Evolutionary conservation across 1,139 yeast species (phyloP).

Genomic region (Saccharomycopsis phalli): DNA sequence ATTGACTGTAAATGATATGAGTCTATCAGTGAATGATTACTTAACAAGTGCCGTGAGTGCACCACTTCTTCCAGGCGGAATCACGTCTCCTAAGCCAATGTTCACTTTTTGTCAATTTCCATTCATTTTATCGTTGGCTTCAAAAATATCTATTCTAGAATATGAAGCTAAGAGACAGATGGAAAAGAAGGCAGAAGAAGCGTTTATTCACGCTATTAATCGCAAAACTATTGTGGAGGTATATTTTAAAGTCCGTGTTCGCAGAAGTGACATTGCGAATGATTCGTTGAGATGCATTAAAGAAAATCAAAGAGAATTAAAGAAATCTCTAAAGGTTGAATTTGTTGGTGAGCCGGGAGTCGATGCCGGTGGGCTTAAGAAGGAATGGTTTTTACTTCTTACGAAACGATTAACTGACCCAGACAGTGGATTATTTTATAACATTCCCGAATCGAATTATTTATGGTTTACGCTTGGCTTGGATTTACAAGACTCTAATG

Average conservation of each 20-base stretch:
- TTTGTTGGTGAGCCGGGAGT: constrained; percentile 84
- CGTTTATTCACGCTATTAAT: constrained; percentile 69
- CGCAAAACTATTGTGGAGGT: constrained; percentile 54
- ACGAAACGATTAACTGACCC: constrained; percentile 65
- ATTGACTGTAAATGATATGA: constrained; percentile 17
- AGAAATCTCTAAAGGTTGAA: constrained; percentile 68
- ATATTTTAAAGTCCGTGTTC: constrained; percentile 55
- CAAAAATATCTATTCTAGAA: constrained; percentile 72
- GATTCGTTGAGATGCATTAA: constrained; percentile 71
- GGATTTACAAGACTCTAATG: constrained; percentile 26
- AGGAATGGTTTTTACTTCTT: constrained; percentile 83
- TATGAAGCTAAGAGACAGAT: constrained; percentile 75
- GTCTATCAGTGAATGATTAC: constrained; percentile 13
- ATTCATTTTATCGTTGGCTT: constrained; percentile 69
- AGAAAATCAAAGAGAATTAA: constrained; percentile 49
- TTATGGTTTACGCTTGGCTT: constrained; percentile 65
- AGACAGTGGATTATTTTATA: constrained; percentile 49
- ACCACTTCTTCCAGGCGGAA: constrained; percentile 7
- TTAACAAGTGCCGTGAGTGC: constrained; percentile 12
- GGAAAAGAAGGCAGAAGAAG: constrained; percentile 87
- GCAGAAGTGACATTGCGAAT: constrained; percentile 57
- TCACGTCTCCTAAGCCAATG: constrained; percentile 4
- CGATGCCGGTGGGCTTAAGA: constrained; percentile 89
- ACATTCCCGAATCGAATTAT: constrained; percentile 58
- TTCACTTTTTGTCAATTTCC: constrained; percentile 78